Base-by-base conservation (phyloP, 495 filamentous ascomycete genomes). In the Penicillium angulare region DNA sequence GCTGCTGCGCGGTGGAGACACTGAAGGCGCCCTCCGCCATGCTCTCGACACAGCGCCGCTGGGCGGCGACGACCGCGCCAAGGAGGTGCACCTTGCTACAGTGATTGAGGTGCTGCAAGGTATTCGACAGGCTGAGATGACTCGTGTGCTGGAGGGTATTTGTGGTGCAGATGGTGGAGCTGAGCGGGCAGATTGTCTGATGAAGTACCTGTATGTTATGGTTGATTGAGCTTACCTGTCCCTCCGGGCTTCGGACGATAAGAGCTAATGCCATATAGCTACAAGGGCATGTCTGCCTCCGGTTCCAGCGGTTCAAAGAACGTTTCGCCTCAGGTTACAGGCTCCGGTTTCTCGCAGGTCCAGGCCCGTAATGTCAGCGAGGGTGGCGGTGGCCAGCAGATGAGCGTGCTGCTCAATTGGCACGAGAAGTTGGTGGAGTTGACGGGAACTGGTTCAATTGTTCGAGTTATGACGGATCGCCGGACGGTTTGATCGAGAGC, bases 341-440 rank as follows among this genome's bases (percentile, higher is more conserved):
- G n/a, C n/a, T n/a, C n/a, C 5, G 89, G 62, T 61, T 95, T 96
- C 72, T 88, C 87, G 55, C 91, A 96, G 69, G 80, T 92, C 54
- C 83, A 86, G 47, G 73, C 73, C 12, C 76, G 90, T 32, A 82
- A 85, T 33, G 77, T 85, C 16, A 81, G 79, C 16, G 84, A 82
- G 56, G 89, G 92, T 50, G 86, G 86, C 49, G 86, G 87, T 55
- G 88, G 90, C 40, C 83, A 89, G 57, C 87, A 86, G 38, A 95
- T 95, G 91, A 95, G 91, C 56, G 91, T 97, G 36, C 63, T 97
- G 61, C 72, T 97, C 55, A 95, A 87, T 64, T 97, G 91, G 91
- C 91, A 96, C 62, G 91, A 97, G 79, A 96, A 95, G 79, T 74
- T 95, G 38, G 90, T 96, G 2, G 91, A 96, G 59, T 81, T 97